Evolutionary conservation across 2,329 filamentous ascomycete species (phyloP), one percentile per base, ranked within the genome.

Genomic region (Fonsecaea pedrosoi): DNA sequence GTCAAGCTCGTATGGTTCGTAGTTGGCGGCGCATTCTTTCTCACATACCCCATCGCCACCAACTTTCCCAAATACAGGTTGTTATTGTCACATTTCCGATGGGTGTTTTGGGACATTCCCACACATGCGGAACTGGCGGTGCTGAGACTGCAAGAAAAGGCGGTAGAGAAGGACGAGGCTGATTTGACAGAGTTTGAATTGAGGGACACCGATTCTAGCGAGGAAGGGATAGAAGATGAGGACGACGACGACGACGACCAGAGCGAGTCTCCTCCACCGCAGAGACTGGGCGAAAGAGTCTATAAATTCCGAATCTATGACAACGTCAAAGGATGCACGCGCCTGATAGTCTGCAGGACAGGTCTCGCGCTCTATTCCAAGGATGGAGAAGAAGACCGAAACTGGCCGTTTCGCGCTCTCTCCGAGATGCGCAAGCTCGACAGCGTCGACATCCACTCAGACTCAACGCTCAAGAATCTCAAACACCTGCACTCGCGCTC

Each of bases 21-120:
- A 32, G 37, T 60, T 25, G 77, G 78, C n/a, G 69, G 73, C 15
- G 69, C 69, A 2, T 80, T 80, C 69, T 80, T 80, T 67, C 65
- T 78, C 57, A 72, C 74, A 15, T 75, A 76, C 67, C 78, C 77
- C 4, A 72, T 80, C 56, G 68, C 76, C 1, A 76, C 77, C 64
- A 67, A 67, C 34, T 75, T 76, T 62, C 78, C 78, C 1, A 74
- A 75, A 54, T 80, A 79, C 66, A 70, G 78, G 34, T 74, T 75
- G 56, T 66, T 78, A 3, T 74, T 78, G 32, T 76, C 74, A 45
- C 75, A 76, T 1, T 69, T 78, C 30, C 74, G 75, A 54, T 80
- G 77, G 75, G 69, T 76, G 4, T 75, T 78, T 50, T 80, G 78
- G 78, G 76, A 77, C 54, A 77, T 80, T 34, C 78, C 78, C 2